Base-by-base conservation (phyloP, 2,329 filamentous ascomycete species). In the Fusarium marasasianum region DNA sequence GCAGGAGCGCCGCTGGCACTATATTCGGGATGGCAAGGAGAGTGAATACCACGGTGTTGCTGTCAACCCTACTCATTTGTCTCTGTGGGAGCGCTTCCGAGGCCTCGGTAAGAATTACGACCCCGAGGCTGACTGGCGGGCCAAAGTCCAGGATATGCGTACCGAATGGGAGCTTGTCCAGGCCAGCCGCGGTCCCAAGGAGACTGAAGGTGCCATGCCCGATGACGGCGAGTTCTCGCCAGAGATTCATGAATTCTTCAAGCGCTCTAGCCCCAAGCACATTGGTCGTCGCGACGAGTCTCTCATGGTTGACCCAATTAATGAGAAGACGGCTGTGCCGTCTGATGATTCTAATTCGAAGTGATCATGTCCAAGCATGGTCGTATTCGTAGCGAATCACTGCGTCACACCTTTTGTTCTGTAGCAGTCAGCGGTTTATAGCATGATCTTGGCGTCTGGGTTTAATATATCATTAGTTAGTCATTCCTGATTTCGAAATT, bases 1-100 rank as follows among this genome's bases (percentile, higher is more conserved):
- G 84, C 95, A 98, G 85, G 96, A 98, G 85, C 93, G 96, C 74
- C 92, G 96, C 79, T 98, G 96, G 95, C 85, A 88, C 64, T 98
- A 92, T 84, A 94, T 98, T 81, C 92, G 94, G 68, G 87, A 90
- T 6, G 95, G 94, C 71, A 91, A 91, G 69, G 92, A 91, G 76
- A 72, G 90, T 37, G 94, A 98, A 55, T 98, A 98, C 86, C 95
- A 98, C 84, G 96, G 96, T 75, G 92, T 98, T 61, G 96, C 96
- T 69, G 91, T 98, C 68, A 95, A 98, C 87, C 92, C 94, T 54
- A 90, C 93, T 82, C 96, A 98, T 81, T 86, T 98, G 72, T 96
- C 93, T 12, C 82, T 95, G 58, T 98, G 94, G 93, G 96, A 98
- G 88, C 92, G 94, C 71, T 83, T 94, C 72, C 88, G 90, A 62